These are phyloP conservation scores for Eucalyptus dawsonii DNA, from an alignment of 345 rosid genomes.

Conservation along the genomic window DNA sequence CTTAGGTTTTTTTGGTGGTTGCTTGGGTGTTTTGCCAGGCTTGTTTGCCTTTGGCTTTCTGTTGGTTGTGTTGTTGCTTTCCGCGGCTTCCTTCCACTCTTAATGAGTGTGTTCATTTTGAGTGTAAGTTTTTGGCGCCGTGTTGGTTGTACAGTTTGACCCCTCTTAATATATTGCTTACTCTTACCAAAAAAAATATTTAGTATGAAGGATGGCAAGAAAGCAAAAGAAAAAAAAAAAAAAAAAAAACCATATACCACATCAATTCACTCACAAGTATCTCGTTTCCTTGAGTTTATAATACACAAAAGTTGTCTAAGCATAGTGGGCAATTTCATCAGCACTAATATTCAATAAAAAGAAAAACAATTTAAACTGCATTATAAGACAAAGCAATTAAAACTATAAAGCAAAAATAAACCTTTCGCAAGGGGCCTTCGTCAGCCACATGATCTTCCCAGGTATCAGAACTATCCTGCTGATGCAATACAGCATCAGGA, in stretches of 20 bases:
- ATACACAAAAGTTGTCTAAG: background rate
- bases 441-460: conserved; percentile 61
- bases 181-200: too few species aligned
- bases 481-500: background rate
- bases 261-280: background rate
- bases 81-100: too few species aligned
- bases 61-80: too few species aligned
- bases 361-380: background rate
- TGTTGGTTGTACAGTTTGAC: too few species aligned
- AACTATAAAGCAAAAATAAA: background rate
- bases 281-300: background rate
- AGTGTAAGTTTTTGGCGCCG: too few species aligned
- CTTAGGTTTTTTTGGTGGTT: too few species aligned
- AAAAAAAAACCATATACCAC: background rate
- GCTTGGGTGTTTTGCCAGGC: too few species aligned
- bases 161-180: too few species aligned
- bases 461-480: conserved; percentile 48
- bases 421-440: conserved; percentile 29
- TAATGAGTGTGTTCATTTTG: too few species aligned
- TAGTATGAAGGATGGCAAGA: background rate
- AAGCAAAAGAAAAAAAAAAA: background rate
- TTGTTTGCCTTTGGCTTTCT: too few species aligned
- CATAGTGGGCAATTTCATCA: background rate
- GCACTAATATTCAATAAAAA: background rate
- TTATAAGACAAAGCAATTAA: background rate